Base-by-base conservation (phyloP, 306 rosid species). In the Cicer bijugum region DNA sequence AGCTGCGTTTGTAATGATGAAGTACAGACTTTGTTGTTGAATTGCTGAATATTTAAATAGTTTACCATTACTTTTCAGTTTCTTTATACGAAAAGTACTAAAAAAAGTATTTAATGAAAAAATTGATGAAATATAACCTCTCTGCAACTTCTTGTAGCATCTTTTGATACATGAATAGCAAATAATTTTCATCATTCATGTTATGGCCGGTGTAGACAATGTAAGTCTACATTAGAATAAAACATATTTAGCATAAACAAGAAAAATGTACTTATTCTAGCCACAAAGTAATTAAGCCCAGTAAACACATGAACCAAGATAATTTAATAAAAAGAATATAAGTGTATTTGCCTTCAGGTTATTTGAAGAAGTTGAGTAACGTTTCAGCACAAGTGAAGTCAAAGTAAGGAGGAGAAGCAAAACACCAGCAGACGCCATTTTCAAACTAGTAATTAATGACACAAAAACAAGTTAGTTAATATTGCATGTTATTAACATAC, bases 1-100 rank as follows among this genome's bases (percentile, higher is more conserved):
- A 82, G 45, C 88, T 84, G 61, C 82, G 78, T 7, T 67, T 77
- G 77, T 70, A 87, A 81, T 75, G 81, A 20, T 78, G 67, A 1
- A 87, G 17, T 20, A 84, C 14, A 8, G 76, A 42, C 16, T 76
- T 81, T 0, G 83, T 66, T 40, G 28, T 61, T 40, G 23, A 17
- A 67, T 37, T 14, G 17, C 84, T 82, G 64, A 12, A 59, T 12
- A 19, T 42, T 0, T 28, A 3, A 28, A 28, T 28, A 28, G 35
- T 28, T 3, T 28, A 28, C 5, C 4, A 28, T 28, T 28, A 3
- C 35, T 28, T 28, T 28, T 3, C 4, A 23, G 33, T 23, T 23
- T 23, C 33, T 23, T 23, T 23, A 23, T 28, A 28, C 35, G 0
- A 3, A 28, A 28, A 28, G 35, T 28, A 28, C 5, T 28, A 28